phyloP scores from a whole-genome alignment of 2,329 filamentous ascomycete genomes.

The Tolypocladium album region DNA sequence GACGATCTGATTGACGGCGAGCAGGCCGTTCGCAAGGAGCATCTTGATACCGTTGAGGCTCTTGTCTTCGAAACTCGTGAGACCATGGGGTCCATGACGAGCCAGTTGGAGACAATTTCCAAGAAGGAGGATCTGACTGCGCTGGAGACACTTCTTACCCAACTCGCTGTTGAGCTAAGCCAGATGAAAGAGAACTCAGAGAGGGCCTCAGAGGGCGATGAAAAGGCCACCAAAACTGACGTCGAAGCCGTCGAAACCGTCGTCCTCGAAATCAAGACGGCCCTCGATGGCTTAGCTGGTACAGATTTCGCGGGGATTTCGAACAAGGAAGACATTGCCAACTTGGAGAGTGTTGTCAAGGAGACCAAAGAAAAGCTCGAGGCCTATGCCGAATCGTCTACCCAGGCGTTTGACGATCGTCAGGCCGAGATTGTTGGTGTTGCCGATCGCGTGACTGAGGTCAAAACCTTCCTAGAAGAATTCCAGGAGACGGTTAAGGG shows the following conservation, averaged over 20 bases:
- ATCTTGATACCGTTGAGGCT: constrained; percentile 54
- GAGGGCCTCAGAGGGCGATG: constrained; percentile 43
- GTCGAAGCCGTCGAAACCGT: constrained; percentile 71
- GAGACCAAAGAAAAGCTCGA: constrained; percentile 61
- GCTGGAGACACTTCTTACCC: constrained; percentile 68
- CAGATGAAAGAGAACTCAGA: constrained; percentile 55
- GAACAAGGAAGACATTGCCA: constrained; percentile 59
- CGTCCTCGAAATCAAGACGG: constrained; percentile 74
- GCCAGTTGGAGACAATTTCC: constrained; percentile 58
- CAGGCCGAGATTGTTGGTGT: constrained; percentile 75
- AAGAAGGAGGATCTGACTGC: constrained; percentile 69
- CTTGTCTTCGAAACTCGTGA: constrained; percentile 65
- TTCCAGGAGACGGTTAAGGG: constrained; percentile 66
- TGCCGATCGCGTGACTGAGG: constrained; percentile 65
- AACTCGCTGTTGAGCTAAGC: constrained; percentile 65
- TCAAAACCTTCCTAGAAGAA: constrained; percentile 67
- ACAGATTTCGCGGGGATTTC: constrained; percentile 62
- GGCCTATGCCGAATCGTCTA: constrained; percentile 59
- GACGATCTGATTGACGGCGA: constrained; percentile 71
- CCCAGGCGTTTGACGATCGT: constrained; percentile 72
- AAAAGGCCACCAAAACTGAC: constrained; percentile 69
- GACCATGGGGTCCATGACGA: constrained; percentile 53
- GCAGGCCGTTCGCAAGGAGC: constrained; percentile 55
- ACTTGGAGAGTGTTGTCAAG: constrained; percentile 57
- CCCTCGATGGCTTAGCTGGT: constrained; percentile 62